These are phyloP conservation scores for Kandelia obovata DNA, from an alignment of 345 rosid genomes.

Conservation along the genomic window DNA sequence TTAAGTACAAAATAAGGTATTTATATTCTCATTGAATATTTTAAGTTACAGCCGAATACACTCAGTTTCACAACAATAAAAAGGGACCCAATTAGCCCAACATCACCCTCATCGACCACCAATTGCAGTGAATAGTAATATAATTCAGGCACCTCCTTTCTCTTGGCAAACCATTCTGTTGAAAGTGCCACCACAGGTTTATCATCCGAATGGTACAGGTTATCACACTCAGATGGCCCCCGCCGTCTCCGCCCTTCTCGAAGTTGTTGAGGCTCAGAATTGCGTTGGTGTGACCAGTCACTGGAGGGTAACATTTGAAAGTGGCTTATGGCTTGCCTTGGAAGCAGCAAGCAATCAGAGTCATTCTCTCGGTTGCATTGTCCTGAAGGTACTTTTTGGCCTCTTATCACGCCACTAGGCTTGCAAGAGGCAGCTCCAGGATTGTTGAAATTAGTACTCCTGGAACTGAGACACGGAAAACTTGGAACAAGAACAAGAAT, in stretches of 20 bases:
- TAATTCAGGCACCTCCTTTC: constrained; percentile 5
- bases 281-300: constrained; percentile 8
- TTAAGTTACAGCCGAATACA: no score
- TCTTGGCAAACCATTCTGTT: constrained; percentile 5
- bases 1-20: no score
- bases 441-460: no score
- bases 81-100: no score
- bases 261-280: constrained; percentile 10
- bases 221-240: constrained; percentile 13
- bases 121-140: neutral
- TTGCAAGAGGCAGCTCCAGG: neutral
- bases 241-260: constrained; percentile 3
- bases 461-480: no score
- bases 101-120: neutral
- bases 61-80: no score
- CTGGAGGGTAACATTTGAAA: constrained; percentile 10
- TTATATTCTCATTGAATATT: no score
- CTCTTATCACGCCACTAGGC: neutral
- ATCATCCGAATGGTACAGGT: constrained; percentile 3
- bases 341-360: neutral
- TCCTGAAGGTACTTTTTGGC: constrained; percentile 6
- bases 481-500: neutral
- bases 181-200: neutral
- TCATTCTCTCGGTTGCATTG: constrained; percentile 12
- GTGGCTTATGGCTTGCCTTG: constrained; percentile 3